Base-by-base conservation (phyloP, 2,329 filamentous ascomycete species). In the Colletotrichum tabaci region DNA sequence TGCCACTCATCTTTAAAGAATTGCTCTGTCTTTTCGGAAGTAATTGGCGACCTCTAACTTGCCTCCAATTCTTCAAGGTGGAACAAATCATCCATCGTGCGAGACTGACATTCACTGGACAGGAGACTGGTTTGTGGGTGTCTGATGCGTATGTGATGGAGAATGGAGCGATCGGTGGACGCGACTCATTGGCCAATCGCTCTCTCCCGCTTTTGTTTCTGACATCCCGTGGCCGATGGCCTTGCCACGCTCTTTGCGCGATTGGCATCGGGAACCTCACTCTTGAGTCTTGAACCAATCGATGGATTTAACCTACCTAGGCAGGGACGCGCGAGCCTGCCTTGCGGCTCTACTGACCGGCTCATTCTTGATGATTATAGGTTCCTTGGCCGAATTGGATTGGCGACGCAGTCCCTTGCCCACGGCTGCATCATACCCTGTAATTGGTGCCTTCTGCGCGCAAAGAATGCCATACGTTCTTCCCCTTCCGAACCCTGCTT, bases 151-250 rank as follows among this genome's bases (percentile, higher is more conserved):
- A 61, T 49, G 30, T 38, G 35, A 10, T 10, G 35, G 35, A 38
- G 8, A 38, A 10, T 61, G 55, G 23, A 63, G 57, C 52, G 52
- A 65, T 64, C 65, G 64, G 40, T 38, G 30, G 40, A 38, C 35
- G 10, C 44, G 26, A 46, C 35, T 40, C 61, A 72, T 72, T 72
- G 70, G 70, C 38, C 70, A 72, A 72, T 72, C 66, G 60, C 35
- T 21, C 30, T 47, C 35, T 40, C 50, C 12, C 55, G 35, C 47
- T 38, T 38, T 38, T 18, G n/a, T 30, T 63, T 35, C 49, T 56
- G 44, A 21, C 64, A 38, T 67, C 63, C 62, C 26, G 40, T 44
- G 55, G 52, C 61, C 49, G 49, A 63, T 63, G 35, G 61, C 61
- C 38, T 63, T 53, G 49, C 61, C 49, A 63, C 61, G 38, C 38